Conservation (phyloP, 768 basidiomycete species). For the Rhizopogon salebrosus region DNA sequence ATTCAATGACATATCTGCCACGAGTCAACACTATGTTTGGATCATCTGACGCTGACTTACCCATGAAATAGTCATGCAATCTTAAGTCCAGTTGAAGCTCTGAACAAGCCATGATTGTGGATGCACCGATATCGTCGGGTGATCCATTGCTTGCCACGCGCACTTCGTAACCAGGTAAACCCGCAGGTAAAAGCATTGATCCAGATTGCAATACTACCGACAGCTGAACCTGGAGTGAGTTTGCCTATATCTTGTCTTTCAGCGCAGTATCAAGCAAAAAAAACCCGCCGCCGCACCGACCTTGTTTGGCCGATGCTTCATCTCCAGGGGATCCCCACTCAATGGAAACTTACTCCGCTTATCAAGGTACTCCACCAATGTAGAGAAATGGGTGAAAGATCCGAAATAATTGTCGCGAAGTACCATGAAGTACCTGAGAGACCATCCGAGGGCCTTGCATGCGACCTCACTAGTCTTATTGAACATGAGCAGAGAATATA, state of each 20-base stretch:
- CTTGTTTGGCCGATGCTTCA: slow-evolving; percentile 76
- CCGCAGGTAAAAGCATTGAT: slow-evolving; percentile 59
- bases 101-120: slow-evolving; percentile 53
- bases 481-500: not conserved
- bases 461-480: slow-evolving; percentile 46
- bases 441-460: slow-evolving; percentile 82
- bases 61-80: slow-evolving; percentile 86
- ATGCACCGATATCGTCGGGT: slow-evolving; percentile 44
- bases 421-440: slow-evolving; percentile 82
- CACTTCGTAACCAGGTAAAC: slow-evolving; percentile 58
- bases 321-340: slow-evolving; percentile 75
- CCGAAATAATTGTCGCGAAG: slow-evolving; percentile 94
- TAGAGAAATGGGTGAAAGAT: slow-evolving; percentile 88
- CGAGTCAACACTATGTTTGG: slow-evolving; percentile 7
- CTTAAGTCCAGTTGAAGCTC: slow-evolving; percentile 73
- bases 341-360: slow-evolving; percentile 52
- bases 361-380: slow-evolving; percentile 78
- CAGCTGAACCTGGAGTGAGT: slow-evolving; percentile 75
- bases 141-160: slow-evolving; percentile 9
- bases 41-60: slow-evolving; percentile 31
- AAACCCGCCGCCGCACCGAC: slow-evolving; percentile 39
- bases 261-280: not conserved
- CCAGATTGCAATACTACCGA: slow-evolving; percentile 47
- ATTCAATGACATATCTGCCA: slow-evolving; percentile 75
- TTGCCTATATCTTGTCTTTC: slow-evolving; percentile 48